Percentiles rank a stretch among this genome's conserved stretches.
phyloP scores from a whole-genome alignment of 208 protist species.

The Leishmania mexicana region DNA sequence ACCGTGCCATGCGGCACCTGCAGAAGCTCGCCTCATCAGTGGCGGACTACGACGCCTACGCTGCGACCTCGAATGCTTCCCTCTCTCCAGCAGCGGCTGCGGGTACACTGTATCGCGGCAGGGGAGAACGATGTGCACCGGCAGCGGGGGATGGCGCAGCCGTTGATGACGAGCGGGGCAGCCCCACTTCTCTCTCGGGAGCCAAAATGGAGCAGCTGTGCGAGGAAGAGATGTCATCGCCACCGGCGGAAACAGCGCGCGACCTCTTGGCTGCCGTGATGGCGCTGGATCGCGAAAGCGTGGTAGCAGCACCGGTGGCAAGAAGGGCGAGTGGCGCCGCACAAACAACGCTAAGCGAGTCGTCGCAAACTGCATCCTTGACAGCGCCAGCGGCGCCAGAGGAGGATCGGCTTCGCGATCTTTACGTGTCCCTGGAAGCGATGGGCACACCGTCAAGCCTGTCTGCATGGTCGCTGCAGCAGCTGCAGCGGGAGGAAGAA shows the following conservation, averaged over 20 bases:
- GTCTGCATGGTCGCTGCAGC: slow-evolving; percentile 22
- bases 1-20: slow-evolving; percentile 5
- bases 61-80: not conserved
- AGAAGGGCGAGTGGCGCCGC: not conserved
- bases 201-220: not conserved
- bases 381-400: not conserved
- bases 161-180: not conserved
- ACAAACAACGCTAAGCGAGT: not conserved
- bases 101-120: no score
- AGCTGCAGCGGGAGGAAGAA: slow-evolving; percentile 16
- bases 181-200: not conserved
- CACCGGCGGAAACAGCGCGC: slow-evolving; percentile 17
- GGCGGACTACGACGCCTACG: not conserved
- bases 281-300: slow-evolving; percentile 24
- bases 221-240: not conserved
- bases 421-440: slow-evolving; percentile 12
- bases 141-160: not conserved
- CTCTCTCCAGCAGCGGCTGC: not conserved
- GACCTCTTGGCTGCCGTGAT: slow-evolving; percentile 22
- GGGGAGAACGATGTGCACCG: not conserved
- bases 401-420: slow-evolving; percentile 1
- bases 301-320: not conserved
- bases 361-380: not conserved
- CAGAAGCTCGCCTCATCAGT: slow-evolving; percentile 9
- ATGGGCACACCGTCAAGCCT: slow-evolving; percentile 21